Evolutionary conservation across 1,284 basidiomycete species (phyloP).

Genomic region (Tilletia setariae): DNA sequence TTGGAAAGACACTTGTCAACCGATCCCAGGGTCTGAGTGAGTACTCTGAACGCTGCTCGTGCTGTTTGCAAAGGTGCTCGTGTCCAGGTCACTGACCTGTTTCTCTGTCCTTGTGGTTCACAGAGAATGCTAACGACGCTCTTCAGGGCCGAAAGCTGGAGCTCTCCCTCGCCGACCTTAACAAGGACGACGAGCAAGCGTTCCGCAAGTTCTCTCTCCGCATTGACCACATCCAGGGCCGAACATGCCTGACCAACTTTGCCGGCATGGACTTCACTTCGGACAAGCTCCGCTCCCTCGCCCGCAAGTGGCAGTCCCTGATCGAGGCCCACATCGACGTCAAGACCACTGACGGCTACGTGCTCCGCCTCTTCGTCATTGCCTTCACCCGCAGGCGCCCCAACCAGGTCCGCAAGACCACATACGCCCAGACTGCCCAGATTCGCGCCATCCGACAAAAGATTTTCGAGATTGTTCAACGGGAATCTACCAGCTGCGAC

Average conservation of each 20-base stretch:
- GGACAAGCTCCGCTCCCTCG: constrained; percentile 98
- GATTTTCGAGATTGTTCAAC: constrained; percentile 99
- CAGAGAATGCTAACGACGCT: constrained; percentile 98
- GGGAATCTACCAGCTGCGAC: constrained; percentile 92
- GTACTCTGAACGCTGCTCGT: constrained; percentile 55
- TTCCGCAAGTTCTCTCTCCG: constrained; percentile 99
- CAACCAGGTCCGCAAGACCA: constrained; percentile 97
- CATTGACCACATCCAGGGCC: constrained; percentile 96
- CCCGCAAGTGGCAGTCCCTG: constrained; percentile 99
- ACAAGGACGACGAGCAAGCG: constrained; percentile 99
- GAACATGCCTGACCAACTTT: constrained; percentile 99
- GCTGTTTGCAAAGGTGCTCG: neutral
- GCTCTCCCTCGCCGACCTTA: constrained; percentile 93
- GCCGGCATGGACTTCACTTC: constrained; percentile 99
- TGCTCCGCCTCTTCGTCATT: constrained; percentile 96
- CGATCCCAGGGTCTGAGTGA: constrained; percentile 93
- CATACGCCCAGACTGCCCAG: constrained; percentile 93
- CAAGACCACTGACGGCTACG: constrained; percentile 98
- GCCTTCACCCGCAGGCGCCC: constrained; percentile 97
- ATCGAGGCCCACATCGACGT: constrained; percentile 99
- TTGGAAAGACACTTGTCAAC: constrained; percentile 99
- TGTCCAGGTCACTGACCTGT: neutral
- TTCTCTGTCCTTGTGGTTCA: neutral
- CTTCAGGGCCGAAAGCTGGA: constrained; percentile 96
- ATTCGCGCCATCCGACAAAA: constrained; percentile 97